phyloP scores from a whole-genome alignment of 192 early-diverging fungal genomes.

The Mortierella alpina region DNA sequence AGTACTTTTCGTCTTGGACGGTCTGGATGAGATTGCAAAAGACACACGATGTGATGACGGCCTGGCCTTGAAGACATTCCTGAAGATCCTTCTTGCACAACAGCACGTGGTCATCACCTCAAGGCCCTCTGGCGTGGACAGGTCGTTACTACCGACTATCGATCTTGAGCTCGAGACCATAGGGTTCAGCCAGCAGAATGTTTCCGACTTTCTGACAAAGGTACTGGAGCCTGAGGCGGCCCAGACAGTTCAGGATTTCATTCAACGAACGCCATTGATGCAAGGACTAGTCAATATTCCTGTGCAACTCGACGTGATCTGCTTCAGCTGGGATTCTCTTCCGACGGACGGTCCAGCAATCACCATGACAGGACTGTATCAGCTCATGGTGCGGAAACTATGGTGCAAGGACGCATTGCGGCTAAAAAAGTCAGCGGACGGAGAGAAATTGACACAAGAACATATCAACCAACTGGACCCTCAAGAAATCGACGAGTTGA shows the following conservation, averaged over 20 bases:
- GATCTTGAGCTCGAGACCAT: constrained; percentile 15
- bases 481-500: background rate
- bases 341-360: background rate
- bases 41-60: background rate
- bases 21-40: constrained; percentile 4
- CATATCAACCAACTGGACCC: background rate
- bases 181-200: constrained; percentile 16
- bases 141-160: background rate
- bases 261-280: constrained; percentile 13
- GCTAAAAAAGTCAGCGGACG: background rate
- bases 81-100: background rate
- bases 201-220: background rate
- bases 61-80: background rate
- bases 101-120: constrained; percentile 7
- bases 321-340: constrained; percentile 14
- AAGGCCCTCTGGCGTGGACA: constrained; percentile 4
- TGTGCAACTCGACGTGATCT: constrained; percentile 16
- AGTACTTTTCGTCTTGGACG: constrained; percentile 13
- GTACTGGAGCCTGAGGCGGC: too few relatives aligned
- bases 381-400: constrained; percentile 11
- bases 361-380: constrained; percentile 13
- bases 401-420: constrained; percentile 15
- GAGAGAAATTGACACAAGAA: background rate
- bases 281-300: constrained; percentile 25
- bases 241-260: constrained; percentile 21